phyloP scores from a whole-genome alignment of 768 basidiomycete species.

The Mycena vulgaris region DNA sequence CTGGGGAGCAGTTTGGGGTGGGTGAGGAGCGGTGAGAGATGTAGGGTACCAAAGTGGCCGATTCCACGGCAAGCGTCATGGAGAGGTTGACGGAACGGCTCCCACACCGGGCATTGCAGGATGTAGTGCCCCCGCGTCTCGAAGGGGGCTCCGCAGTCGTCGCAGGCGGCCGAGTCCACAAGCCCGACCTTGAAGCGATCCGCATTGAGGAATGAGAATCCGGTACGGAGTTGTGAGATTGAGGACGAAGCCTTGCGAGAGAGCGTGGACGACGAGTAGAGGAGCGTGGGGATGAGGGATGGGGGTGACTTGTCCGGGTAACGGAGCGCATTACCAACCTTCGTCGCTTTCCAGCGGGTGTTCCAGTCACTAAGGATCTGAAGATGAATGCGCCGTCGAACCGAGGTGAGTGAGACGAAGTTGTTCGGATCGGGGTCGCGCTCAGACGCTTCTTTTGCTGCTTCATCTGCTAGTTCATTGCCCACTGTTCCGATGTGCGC shows the following conservation, averaged over 20 bases:
- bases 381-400: background rate
- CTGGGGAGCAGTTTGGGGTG: background rate
- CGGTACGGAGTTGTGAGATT: background rate
- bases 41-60: background rate
- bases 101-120: background rate
- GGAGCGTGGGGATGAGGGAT: background rate
- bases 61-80: background rate
- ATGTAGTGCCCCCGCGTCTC: conserved; percentile 1
- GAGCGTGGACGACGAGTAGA: background rate
- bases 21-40: conserved; percentile 2
- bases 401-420: background rate
- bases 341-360: background rate
- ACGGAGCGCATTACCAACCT: background rate
- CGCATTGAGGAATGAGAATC: background rate
- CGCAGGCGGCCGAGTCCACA: background rate
- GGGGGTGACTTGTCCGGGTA: background rate
- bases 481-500: background rate
- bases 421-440: background rate
- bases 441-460: background rate
- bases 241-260: background rate
- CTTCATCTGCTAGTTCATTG: background rate
- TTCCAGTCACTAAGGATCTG: background rate
- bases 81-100: no score
- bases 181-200: background rate
- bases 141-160: background rate